phyloP scores from a whole-genome alignment of 1,284 basidiomycete species.

The Naganishia cerealis region DNA sequence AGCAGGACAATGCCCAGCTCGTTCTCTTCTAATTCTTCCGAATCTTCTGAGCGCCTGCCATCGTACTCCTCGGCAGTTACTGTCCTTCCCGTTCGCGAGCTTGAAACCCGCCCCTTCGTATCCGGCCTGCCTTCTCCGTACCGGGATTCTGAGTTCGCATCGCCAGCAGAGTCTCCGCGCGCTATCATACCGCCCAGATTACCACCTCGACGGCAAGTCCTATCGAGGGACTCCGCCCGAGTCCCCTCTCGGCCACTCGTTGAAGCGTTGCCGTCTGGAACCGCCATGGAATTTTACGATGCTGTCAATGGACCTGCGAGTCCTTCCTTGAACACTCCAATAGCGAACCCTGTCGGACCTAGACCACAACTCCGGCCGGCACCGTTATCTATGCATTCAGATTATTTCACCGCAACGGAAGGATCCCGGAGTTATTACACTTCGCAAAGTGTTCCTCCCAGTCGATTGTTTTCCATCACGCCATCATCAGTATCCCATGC shows the following conservation, averaged over 20 bases:
- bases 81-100: constrained; percentile 14
- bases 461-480: neutral
- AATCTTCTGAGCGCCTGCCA: constrained; percentile 16
- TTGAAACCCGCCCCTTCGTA: neutral
- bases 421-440: constrained; percentile 11
- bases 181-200: neutral
- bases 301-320: neutral
- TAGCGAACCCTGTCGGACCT: neutral
- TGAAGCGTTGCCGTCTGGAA: neutral
- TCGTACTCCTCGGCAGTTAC: constrained; percentile 25
- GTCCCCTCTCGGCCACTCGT: neutral
- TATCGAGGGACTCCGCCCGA: neutral
- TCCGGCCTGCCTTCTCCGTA: neutral
- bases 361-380: neutral
- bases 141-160: neutral
- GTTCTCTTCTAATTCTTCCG: constrained; percentile 12
- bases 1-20: neutral
- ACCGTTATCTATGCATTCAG: neutral
- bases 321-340: neutral
- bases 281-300: neutral
- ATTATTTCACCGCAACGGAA: constrained; percentile 14
- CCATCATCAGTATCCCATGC: constrained; percentile 14
- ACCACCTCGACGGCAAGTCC: constrained; percentile 2
- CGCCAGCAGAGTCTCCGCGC: neutral
- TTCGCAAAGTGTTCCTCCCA: constrained; percentile 4